phyloP scores from a whole-genome alignment of 768 basidiomycete species.

The Pulveroboletus sp. region DNA sequence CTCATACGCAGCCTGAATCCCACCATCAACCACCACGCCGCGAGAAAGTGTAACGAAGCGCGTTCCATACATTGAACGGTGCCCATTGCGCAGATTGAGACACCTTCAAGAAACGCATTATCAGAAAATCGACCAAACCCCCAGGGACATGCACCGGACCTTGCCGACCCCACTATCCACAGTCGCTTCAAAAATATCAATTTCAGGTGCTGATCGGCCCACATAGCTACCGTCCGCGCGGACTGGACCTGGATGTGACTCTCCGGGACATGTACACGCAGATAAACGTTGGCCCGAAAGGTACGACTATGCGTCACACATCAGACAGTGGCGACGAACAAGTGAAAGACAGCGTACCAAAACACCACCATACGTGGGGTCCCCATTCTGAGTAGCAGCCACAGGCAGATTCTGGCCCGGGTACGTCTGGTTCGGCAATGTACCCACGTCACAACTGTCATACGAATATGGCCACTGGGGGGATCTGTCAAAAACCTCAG shows the following conservation, averaged over 20 bases:
- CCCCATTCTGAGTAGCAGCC: constrained; percentile 38
- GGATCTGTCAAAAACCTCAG: neutral
- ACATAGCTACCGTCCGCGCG: constrained; percentile 44
- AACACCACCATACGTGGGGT: constrained; percentile 28
- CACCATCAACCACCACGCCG: neutral
- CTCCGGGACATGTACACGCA: constrained; percentile 53
- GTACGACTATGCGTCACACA: constrained; percentile 31
- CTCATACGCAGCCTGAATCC: constrained; percentile 38
- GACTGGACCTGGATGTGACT: constrained; percentile 55
- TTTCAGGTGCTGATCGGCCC: constrained; percentile 55
- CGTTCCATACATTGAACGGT: constrained; percentile 28
- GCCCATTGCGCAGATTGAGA: constrained; percentile 52
- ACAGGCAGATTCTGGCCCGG: constrained; percentile 41
- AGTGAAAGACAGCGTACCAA: constrained; percentile 17
- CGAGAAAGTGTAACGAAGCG: neutral
- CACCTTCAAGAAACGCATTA: constrained; percentile 30
- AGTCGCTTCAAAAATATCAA: constrained; percentile 54
- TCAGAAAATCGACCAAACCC: constrained; percentile 7
- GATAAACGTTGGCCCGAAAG: constrained; percentile 55
- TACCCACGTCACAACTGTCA: constrained; percentile 70
- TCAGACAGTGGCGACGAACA: neutral
- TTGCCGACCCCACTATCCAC: constrained; percentile 30
- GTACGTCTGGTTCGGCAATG: constrained; percentile 67
- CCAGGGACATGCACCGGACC: constrained; percentile 20
- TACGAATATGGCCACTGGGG: constrained; percentile 51